These are phyloP conservation scores for Penicillium sp. DNA, from an alignment of 2,329 filamentous ascomycete genomes.

Conservation along the genomic window DNA sequence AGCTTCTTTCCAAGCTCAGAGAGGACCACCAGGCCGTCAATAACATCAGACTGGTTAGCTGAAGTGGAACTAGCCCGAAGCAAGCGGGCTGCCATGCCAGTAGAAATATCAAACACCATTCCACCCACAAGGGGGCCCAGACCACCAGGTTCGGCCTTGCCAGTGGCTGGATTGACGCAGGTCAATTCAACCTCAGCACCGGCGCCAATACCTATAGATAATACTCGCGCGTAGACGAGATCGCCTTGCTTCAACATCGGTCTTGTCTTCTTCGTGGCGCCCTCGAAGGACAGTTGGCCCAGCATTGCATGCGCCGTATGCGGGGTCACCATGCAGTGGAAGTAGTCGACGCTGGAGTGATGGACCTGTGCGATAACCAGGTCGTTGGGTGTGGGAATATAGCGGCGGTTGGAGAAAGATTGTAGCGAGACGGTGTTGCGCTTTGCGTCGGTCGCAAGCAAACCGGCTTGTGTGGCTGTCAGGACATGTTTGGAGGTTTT, in stretches of 20 bases:
- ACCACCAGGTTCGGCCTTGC: slow-evolving; percentile 81
- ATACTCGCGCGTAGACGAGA: slow-evolving; percentile 83
- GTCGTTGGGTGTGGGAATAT: slow-evolving; percentile 73
- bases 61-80: slow-evolving; percentile 43
- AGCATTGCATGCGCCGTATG: slow-evolving; percentile 63
- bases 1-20: slow-evolving; percentile 78
- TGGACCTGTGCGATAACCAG: slow-evolving; percentile 83
- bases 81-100: slow-evolving; percentile 75
- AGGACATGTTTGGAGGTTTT: slow-evolving; percentile 50
- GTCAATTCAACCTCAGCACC: slow-evolving; percentile 88
- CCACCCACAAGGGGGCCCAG: slow-evolving; percentile 78
- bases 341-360: slow-evolving; percentile 69
- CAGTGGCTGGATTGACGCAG: slow-evolving; percentile 79
- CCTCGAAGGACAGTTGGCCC: slow-evolving; percentile 87
- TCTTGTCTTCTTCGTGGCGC: slow-evolving; percentile 84
- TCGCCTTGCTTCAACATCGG: slow-evolving; percentile 70
- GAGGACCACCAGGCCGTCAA: slow-evolving; percentile 66
- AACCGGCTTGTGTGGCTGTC: slow-evolving; percentile 35
- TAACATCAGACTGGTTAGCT: slow-evolving; percentile 39
- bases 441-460: slow-evolving; percentile 37
- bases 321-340: slow-evolving; percentile 70
- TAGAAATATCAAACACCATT: slow-evolving; percentile 77
- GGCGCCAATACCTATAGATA: slow-evolving; percentile 69
- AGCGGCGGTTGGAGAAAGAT: slow-evolving; percentile 52
- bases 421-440: slow-evolving; percentile 38